Evolutionary conservation across 176 grass and related monocot genomes (phyloP), one percentile per base, ranked within the genome.

Genomic region (Paspalum vaginatum): DNA sequence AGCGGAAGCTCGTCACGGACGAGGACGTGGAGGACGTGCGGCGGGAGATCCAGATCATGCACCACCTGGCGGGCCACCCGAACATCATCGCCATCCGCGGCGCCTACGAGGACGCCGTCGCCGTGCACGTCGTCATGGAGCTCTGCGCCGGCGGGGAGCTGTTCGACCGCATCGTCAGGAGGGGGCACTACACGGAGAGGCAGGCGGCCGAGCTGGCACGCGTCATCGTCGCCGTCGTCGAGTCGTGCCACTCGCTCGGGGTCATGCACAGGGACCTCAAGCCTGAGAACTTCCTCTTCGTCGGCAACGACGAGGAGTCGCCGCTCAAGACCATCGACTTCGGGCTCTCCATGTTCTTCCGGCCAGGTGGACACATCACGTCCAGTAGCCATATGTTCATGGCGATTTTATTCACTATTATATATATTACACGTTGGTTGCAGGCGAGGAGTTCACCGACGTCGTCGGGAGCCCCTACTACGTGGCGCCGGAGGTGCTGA

Each of bases 11-110:
- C 1, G 24, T 89, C 48, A 89, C 87, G 2, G 83, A 89, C 65
- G 87, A 89, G 83, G 87, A 89, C 78, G 87, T 89, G 5, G 87
- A 89, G 87, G 87, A 89, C 83, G 87, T 89, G n/a, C 78, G 78
- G 0, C 83, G 83, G 16, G 87, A 89, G 83, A 89, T 89, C 87
- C 87, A 89, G 87, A 89, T 89, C 72, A 89, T 89, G 87, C 83
- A 89, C 87, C 87, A 89, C 87, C 83, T 89, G 0, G 83, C 87
- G 2, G 87, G 87, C 1, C 87, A 89, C 83, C 83, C 83, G 0
- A 89, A 70, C 77, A 85, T 89, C 40, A 77, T 89, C 47, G 81
- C 27, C 58, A 89, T 89, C 64, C 11, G 66, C 0, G 87, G 77
- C 8, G 87, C 87, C 0, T 89, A 81, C 65, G 87, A 89, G 72